Conservation (phyloP, 2,329 filamentous ascomycete genomes). For the Phaeosphaeria sp. region DNA sequence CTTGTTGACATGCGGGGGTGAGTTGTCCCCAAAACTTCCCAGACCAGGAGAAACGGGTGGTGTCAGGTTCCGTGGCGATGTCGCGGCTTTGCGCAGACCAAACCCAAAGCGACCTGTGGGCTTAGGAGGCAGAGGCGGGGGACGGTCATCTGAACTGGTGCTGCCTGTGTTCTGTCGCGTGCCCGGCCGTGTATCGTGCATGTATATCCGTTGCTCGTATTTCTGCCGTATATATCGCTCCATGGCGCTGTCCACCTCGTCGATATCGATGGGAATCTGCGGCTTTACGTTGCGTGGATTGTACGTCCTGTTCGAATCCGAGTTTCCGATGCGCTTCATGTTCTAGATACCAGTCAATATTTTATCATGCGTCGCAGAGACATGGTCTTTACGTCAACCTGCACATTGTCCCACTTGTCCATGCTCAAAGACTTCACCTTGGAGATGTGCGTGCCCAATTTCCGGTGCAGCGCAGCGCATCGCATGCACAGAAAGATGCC, state of each 20-base stretch:
- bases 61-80: constrained; percentile 68
- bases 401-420: constrained; percentile 95
- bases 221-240: constrained; percentile 95
- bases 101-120: constrained; percentile 68
- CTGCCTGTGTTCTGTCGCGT: constrained; percentile 65
- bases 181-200: constrained; percentile 45
- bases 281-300: constrained; percentile 86
- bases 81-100: constrained; percentile 72
- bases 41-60: constrained; percentile 44
- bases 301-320: constrained; percentile 83
- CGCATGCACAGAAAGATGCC: constrained; percentile 98
- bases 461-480: constrained; percentile 93
- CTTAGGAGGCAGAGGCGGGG: constrained; percentile 66
- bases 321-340: constrained; percentile 93
- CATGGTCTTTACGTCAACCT: constrained; percentile 79
- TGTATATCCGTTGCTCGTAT: constrained; percentile 73
- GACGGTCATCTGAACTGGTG: constrained; percentile 62
- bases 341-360: constrained; percentile 62
- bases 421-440: constrained; percentile 99
- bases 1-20: constrained; percentile 63
- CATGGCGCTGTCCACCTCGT: constrained; percentile 93
- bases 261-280: constrained; percentile 84
- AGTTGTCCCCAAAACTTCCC: constrained; percentile 42
- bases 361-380: neutral
- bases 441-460: constrained; percentile 95